Evolutionary conservation across 176 grass and related monocot genomes (phyloP).

Genomic region (Triticum turgidum): DNA sequence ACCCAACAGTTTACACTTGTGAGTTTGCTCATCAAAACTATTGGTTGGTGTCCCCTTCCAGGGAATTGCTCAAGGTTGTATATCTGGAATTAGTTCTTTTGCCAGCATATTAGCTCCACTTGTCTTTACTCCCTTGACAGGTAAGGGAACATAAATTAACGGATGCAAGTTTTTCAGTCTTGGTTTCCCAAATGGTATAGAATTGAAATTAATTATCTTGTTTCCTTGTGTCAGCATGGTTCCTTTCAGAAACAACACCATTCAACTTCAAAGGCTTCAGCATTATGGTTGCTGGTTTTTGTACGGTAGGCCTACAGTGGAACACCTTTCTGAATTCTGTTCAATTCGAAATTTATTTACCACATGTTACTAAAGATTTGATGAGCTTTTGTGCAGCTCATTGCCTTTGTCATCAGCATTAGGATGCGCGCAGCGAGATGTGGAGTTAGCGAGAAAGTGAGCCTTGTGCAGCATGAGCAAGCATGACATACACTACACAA

Average conservation of each 20-base stretch:
- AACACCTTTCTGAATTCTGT: neutral
- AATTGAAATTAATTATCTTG: neutral
- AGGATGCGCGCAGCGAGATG: neutral
- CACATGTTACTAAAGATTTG: neutral
- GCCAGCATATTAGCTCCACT: constrained; percentile 85
- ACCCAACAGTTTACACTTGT: neutral
- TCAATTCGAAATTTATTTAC: neutral
- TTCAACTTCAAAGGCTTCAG: constrained; percentile 94
- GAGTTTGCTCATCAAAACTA: neutral
- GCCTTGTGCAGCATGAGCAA: constrained; percentile 26
- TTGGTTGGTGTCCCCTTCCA: constrained; percentile 22
- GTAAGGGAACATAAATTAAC: constrained; percentile 13
- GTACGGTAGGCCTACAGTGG: constrained; percentile 41
- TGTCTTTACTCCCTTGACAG: constrained; percentile 82
- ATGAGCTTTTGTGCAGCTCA: constrained; percentile 25
- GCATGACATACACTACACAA: neutral
- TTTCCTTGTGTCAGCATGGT: constrained; percentile 52
- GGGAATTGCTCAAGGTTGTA: constrained; percentile 96
- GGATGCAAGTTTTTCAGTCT: neutral
- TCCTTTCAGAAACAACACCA: constrained; percentile 74
- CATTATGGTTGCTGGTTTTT: constrained; percentile 79
- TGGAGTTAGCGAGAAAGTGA: constrained; percentile 6
- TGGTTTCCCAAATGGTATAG: neutral
- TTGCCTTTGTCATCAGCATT: constrained; percentile 45
- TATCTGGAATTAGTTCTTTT: constrained; percentile 85